phyloP scores from a whole-genome alignment of 441 rosid genomes.

The Daphne laureola region DNA sequence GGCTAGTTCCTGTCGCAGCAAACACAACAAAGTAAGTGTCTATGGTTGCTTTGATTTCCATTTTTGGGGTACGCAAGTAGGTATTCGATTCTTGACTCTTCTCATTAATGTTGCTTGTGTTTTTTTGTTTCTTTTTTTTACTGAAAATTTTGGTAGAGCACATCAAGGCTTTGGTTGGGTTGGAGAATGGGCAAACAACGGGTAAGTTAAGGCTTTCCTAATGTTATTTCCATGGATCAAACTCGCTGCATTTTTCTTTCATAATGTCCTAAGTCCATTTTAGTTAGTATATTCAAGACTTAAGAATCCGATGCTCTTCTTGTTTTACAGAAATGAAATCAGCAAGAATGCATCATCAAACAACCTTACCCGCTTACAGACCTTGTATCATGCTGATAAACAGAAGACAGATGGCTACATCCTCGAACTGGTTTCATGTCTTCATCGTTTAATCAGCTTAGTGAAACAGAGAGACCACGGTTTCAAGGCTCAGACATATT shows the following conservation, averaged over 20 bases:
- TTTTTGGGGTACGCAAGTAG: not conserved
- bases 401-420: constrained; percentile 49
- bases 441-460: constrained; percentile 51
- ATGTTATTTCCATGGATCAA: not conserved
- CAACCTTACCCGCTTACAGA: constrained; percentile 56
- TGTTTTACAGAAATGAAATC: constrained; percentile 47
- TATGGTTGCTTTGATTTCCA: constrained; percentile 4
- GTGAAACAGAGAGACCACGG: constrained; percentile 38
- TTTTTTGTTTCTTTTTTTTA: constrained; percentile 8
- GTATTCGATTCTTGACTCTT: not conserved
- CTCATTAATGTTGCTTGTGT: constrained; percentile 4
- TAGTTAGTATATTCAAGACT: no score
- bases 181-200: constrained; percentile 97
- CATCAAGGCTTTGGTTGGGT: constrained; percentile 99
- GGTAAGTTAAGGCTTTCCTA: constrained; percentile 34
- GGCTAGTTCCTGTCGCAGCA: constrained; percentile 79
- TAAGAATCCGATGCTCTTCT: not conserved
- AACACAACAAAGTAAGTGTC: constrained; percentile 67
- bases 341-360: constrained; percentile 35
- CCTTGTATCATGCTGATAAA: constrained; percentile 78
- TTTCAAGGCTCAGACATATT: constrained; percentile 20
- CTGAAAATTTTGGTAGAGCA: constrained; percentile 41
- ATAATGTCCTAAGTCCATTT: not conserved
- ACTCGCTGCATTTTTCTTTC: not conserved
- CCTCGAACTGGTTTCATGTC: constrained; percentile 66